phyloP scores from a whole-genome alignment of 148 eudicot species.

The Cornus suecica region DNA sequence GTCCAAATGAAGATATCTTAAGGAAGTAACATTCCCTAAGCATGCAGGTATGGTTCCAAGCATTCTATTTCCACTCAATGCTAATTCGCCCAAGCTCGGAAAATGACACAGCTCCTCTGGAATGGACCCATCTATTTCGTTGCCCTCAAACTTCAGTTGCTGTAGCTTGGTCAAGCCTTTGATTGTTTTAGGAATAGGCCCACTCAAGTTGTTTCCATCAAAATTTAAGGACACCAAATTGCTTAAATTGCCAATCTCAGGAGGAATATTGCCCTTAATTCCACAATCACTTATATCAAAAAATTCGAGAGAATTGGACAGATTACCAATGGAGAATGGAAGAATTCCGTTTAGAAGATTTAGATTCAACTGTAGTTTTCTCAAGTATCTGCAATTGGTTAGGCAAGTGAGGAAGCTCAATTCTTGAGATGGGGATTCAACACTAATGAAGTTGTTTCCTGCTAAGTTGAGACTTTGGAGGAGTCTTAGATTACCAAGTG shows the following conservation, averaged over 20 bases:
- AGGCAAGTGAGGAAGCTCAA: slow-evolving; percentile 13
- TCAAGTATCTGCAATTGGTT: too few relatives aligned
- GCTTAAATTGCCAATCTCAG: neutral
- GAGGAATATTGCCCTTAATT: neutral
- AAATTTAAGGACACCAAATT: neutral
- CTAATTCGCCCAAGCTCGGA: neutral
- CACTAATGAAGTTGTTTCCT: neutral
- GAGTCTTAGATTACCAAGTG: neutral
- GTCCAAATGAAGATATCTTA: neutral
- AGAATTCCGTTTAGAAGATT: too few relatives aligned
- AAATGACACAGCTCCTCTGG: neutral
- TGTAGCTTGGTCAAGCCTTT: neutral
- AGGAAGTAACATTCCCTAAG: neutral
- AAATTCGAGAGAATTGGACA: neutral
- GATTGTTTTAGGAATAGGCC: neutral
- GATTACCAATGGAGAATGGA: neutral
- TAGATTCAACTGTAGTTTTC: too few relatives aligned
- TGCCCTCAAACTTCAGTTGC: too few relatives aligned
- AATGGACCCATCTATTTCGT: neutral
- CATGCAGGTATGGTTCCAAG: neutral
- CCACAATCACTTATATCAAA: neutral
- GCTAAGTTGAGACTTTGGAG: neutral
- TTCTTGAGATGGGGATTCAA: neutral
- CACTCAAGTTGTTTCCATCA: neutral
- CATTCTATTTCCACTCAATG: neutral